Percentiles rank a stretch among this genome's conserved stretches.
phyloP scores from a whole-genome alignment of 2,329 filamentous ascomycete genomes.

The Endocalyx cinctus region DNA sequence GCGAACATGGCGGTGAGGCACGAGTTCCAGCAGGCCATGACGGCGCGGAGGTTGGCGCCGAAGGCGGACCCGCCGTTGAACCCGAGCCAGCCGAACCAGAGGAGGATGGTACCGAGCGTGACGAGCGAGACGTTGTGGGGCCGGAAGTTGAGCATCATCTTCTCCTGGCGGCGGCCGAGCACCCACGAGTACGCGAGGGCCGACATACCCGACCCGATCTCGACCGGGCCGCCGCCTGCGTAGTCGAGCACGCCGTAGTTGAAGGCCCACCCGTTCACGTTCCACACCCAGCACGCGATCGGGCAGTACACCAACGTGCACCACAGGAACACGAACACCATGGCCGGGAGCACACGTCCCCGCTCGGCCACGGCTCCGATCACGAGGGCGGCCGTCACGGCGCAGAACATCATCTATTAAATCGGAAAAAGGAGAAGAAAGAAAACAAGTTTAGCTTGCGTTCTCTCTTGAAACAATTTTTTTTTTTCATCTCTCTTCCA shows the following conservation, averaged over 20 bases:
- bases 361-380: slow-evolving; percentile 91
- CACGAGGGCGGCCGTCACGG: slow-evolving; percentile 84
- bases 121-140: slow-evolving; percentile 98
- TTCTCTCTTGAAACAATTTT: too few species aligned
- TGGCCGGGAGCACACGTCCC: slow-evolving; percentile 83
- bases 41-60: slow-evolving; percentile 87
- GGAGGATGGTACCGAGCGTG: slow-evolving; percentile 87
- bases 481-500: too few species aligned
- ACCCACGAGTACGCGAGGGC: slow-evolving; percentile 95
- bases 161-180: slow-evolving; percentile 92
- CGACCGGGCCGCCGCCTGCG: slow-evolving; percentile 92
- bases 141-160: slow-evolving; percentile 99
- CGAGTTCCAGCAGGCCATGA: slow-evolving; percentile 97
- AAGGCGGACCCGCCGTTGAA: slow-evolving; percentile 98
- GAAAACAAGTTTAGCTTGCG: too few species aligned
- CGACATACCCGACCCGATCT: slow-evolving; percentile 90
- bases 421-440: neutral
- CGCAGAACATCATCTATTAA: slow-evolving; percentile 89
- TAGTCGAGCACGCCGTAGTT: slow-evolving; percentile 92
- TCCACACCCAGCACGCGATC: slow-evolving; percentile 95
- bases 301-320: slow-evolving; percentile 97
- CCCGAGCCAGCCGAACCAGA: slow-evolving; percentile 98
- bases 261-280: slow-evolving; percentile 87
- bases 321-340: slow-evolving; percentile 97
- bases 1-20: slow-evolving; percentile 91